Evolutionary conservation across 2,329 filamentous ascomycete species (phyloP), one percentile per base, ranked within the genome.

Genomic region (Sodiomyces alkalinus): DNA sequence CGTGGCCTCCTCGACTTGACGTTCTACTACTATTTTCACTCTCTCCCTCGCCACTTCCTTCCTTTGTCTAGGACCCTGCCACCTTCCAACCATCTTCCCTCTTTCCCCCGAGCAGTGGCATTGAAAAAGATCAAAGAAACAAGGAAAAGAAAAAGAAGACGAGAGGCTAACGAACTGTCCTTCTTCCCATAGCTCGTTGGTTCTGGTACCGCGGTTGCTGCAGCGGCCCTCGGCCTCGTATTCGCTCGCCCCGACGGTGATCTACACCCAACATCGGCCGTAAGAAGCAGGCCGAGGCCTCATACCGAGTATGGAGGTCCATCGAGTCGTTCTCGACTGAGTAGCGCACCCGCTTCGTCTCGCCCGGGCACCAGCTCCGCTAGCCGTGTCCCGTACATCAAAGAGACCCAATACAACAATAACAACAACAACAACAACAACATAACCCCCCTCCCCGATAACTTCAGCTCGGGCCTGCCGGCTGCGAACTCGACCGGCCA

Each of bases 161-260:
- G n/a, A n/a, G n/a, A n/a, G n/a, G n/a, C 23, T 16, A 10, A 15
- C 23, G 17, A 17, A 26, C 15, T 15, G 6, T 9, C 20, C 24
- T 29, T 18, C 31, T 25, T 35, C 31, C 37, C 29, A 27, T 43
- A 74, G 68, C 66, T 74, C 42, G 63, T 72, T 52, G 68, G 67
- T 50, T 64, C 68, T 41, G 65, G 68, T 49, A 68, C 67, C 52
- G 67, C 65, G 39, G 62, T 71, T 47, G 68, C 68, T 52, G 66
- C 67, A 44, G 68, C 68, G 41, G 59, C 66, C 48, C 61, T 58
- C 41, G 68, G 68, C 41, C 52, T 74, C 36, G 64, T 66, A 39
- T 71, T 74, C 48, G 68, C 64, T 40, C 64, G 72, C 47, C 52
- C 61, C 24, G 44, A 51, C 7, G 5, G 17, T 39, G 61, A 67